phyloP scores from a whole-genome alignment of 2,329 filamentous ascomycete species.

The Cryphonectria nitschkei region DNA sequence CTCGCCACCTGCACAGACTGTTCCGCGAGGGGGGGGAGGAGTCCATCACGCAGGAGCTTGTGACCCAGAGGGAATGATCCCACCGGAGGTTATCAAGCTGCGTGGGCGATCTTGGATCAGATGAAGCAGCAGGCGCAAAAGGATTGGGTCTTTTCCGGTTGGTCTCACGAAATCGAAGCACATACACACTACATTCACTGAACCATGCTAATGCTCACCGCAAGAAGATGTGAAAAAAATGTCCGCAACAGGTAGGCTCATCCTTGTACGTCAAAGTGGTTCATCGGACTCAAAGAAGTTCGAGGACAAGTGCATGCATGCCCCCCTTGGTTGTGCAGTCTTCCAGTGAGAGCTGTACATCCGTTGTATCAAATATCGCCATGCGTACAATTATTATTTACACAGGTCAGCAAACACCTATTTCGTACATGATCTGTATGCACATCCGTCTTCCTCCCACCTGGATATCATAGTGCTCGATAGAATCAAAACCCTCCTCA shows the following conservation, averaged over 20 bases:
- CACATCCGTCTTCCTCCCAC: neutral
- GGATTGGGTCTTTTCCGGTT: constrained; percentile 37
- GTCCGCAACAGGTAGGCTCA: constrained; percentile 32
- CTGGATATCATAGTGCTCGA: neutral
- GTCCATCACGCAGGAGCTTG: no score
- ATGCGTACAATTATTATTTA: constrained; percentile 18
- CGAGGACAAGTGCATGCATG: neutral
- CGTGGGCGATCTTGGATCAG: neutral
- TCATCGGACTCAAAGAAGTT: neutral
- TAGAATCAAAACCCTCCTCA: neutral
- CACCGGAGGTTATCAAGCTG: neutral
- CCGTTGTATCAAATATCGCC: constrained; percentile 3
- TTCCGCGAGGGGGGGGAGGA: neutral
- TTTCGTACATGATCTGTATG: constrained; percentile 7
- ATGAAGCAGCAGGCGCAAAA: neutral
- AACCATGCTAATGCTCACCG: constrained; percentile 36
- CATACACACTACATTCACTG: constrained; percentile 18
- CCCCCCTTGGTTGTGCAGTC: constrained; percentile 9
- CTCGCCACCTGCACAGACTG: neutral
- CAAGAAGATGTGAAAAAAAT: constrained; percentile 27
- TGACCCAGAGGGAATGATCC: neutral
- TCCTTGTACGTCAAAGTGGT: neutral
- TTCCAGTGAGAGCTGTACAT: constrained; percentile 5
- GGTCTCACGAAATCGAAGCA: constrained; percentile 40
- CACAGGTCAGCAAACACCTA: constrained; percentile 10